phyloP scores from a whole-genome alignment of 345 rosid genomes.

The Bretschneidera sinensis region DNA sequence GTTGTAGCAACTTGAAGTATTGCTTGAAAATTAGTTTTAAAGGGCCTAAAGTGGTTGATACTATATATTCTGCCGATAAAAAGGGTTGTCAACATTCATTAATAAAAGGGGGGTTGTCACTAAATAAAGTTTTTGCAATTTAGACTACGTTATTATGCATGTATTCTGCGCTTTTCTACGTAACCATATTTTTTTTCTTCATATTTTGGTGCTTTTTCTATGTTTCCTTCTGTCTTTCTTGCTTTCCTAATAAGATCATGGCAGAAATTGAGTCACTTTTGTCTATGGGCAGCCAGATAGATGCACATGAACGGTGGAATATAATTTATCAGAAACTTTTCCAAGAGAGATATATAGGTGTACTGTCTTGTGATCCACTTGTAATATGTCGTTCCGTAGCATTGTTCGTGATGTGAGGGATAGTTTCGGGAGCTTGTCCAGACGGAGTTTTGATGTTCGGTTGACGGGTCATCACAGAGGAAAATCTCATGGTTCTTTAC shows the following conservation, averaged over 20 bases:
- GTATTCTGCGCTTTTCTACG: not conserved
- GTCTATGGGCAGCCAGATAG: not conserved
- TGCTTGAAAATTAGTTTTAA: not conserved
- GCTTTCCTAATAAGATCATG: not conserved
- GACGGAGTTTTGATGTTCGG: conserved; percentile 57
- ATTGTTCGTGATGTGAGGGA: conserved; percentile 68
- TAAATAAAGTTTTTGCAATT: not conserved
- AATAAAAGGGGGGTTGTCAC: too few relatives aligned
- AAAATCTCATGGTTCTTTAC: conserved; percentile 41
- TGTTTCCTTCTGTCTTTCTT: not conserved
- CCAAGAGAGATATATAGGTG: not conserved
- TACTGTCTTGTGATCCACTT: conserved; percentile 3
- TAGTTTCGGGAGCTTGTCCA: conserved; percentile 64
- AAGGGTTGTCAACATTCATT: not conserved
- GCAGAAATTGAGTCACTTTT: not conserved
- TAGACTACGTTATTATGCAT: not conserved
- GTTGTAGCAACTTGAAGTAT: not conserved
- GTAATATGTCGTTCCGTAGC: conserved; percentile 57
- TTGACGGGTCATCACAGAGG: conserved; percentile 50
- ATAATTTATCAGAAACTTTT: conserved; percentile 2
- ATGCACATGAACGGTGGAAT: not conserved
- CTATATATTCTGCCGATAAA: not conserved
- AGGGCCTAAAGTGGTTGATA: not conserved
- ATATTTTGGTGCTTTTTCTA: not conserved
- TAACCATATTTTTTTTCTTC: not conserved